Conservation (phyloP, 2,329 filamentous ascomycete species). For the Cladosporium sphaerospermum region DNA sequence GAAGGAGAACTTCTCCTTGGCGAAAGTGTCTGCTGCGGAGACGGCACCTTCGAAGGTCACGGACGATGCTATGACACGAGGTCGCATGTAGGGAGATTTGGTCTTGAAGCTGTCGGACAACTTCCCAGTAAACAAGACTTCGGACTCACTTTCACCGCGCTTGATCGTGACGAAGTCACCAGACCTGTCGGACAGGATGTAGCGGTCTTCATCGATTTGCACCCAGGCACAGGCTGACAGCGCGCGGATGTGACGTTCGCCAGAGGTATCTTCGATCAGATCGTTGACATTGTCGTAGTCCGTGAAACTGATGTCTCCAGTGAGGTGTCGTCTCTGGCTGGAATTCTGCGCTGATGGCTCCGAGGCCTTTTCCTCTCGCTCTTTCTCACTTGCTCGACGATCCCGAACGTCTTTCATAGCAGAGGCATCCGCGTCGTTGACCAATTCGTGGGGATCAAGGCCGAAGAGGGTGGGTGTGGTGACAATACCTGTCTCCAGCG, state of each 20-base stretch:
- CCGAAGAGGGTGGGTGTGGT: constrained; percentile 82
- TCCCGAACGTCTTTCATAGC: constrained; percentile 53
- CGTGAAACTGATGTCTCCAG: constrained; percentile 62
- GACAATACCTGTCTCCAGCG: constrained; percentile 74
- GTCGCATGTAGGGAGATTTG: constrained; percentile 57
- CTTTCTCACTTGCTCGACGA: constrained; percentile 37
- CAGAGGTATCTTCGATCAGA: constrained; percentile 72
- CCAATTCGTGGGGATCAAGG: constrained; percentile 72
- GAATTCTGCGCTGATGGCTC: neutral
- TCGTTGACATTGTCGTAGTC: constrained; percentile 92
- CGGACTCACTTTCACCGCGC: constrained; percentile 31
- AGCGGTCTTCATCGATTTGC: constrained; percentile 61
- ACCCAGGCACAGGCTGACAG: constrained; percentile 80
- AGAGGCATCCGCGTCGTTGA: constrained; percentile 59
- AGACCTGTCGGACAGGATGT: constrained; percentile 59
- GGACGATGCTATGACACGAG: constrained; percentile 61
- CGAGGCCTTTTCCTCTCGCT: constrained; percentile 34
- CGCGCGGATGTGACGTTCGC: constrained; percentile 69
- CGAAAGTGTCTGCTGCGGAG: constrained; percentile 69
- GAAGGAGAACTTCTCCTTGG: constrained; percentile 32
- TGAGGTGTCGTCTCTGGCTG: neutral
- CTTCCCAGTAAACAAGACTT: constrained; percentile 38
- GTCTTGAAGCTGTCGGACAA: constrained; percentile 29
- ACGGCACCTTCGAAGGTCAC: constrained; percentile 68
- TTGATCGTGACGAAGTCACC: constrained; percentile 56